Base-by-base conservation (phyloP, 2,329 filamentous ascomycete species). In the Plenodomus tracheiphilus region DNA sequence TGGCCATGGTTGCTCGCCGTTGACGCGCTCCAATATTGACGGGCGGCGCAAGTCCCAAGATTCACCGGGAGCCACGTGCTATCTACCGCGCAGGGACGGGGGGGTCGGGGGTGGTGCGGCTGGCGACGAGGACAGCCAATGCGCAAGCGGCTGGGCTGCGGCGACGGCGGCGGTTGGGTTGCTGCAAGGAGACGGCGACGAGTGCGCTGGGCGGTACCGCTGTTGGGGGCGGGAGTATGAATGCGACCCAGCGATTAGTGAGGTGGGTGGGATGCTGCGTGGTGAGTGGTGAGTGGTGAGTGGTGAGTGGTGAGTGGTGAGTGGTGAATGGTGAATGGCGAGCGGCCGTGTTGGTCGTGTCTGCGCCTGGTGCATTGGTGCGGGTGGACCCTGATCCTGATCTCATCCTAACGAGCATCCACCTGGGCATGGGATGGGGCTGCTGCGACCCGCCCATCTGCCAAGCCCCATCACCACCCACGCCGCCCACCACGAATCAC, bases 1-100 rank as follows among this genome's bases (percentile, higher is more conserved):
- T 74, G 43, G 75, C 75, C 75, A 77, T 78, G 30, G 28, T 32
- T 32, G 28, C 28, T 32, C 9, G 28, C 28, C 28, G 7, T 8
- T 32, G 11, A 32, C 28, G 28, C 28, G 28, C 13, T 32, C 28
- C 28, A 32, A 32, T 32, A 32, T 32, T 15, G 28, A 15, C 22
- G 10, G 10, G 5, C 22, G 10, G 22, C 22, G 22, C 22, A 10
- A 25, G 10, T 5, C 22, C 22, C 5, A 25, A 3, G 18, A 36
- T 43, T 16, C 41, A 18, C 30, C 2, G 13, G n/a, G 40, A 21
- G 40, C 40, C 58, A 63, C 59, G 62, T 64, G 56, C 54, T 53
- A 48, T 46, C 45, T 37, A 56, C 40, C 53, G 49, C 47, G 39
- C 51, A 46, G 49, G 58, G 54, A 61, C 54, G 49, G 59, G 54